Evolutionary conservation across 768 basidiomycete species (phyloP).

Genomic region (Auriscalpium orientale): DNA sequence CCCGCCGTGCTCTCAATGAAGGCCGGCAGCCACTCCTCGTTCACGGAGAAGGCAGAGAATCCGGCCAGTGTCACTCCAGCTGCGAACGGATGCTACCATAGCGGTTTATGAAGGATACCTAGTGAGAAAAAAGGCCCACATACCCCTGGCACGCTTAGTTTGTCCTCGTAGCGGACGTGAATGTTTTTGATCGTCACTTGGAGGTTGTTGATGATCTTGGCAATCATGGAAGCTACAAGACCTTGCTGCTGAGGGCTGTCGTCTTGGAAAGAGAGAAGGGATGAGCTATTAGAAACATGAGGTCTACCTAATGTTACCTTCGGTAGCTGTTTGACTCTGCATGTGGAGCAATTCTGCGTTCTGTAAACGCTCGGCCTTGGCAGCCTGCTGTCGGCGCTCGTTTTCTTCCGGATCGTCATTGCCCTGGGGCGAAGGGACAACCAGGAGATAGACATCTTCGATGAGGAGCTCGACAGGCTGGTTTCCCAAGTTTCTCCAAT

Average conservation of each 20-base stretch:
- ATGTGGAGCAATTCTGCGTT: conserved; percentile 81
- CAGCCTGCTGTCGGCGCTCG: conserved; percentile 69
- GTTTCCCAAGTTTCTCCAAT: conserved; percentile 85
- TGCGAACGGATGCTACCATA: conserved; percentile 84
- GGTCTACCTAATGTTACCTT: conserved; percentile 29
- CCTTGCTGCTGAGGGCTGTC: conserved; percentile 69
- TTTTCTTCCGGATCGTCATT: conserved; percentile 77
- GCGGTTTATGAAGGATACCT: background rate
- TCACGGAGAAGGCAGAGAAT: conserved; percentile 85
- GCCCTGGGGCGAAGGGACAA: conserved; percentile 69
- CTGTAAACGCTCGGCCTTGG: conserved; percentile 82
- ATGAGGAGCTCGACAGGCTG: conserved; percentile 87
- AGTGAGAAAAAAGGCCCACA: conserved; percentile 20
- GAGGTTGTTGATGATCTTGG: conserved; percentile 91
- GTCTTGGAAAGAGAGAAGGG: conserved; percentile 16
- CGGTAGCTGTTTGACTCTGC: conserved; percentile 45
- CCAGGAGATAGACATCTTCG: conserved; percentile 93
- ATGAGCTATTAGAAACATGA: no score
- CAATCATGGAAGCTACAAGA: conserved; percentile 71
- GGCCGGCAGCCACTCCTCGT: conserved; percentile 80
- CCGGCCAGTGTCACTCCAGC: conserved; percentile 82
- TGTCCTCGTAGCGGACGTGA: conserved; percentile 95
- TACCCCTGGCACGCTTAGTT: conserved; percentile 86
- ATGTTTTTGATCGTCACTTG: conserved; percentile 95
- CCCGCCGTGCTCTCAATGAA: conserved; percentile 88